phyloP scores from a whole-genome alignment of 306 rosid species.

The Pyrus bretschneideri region DNA sequence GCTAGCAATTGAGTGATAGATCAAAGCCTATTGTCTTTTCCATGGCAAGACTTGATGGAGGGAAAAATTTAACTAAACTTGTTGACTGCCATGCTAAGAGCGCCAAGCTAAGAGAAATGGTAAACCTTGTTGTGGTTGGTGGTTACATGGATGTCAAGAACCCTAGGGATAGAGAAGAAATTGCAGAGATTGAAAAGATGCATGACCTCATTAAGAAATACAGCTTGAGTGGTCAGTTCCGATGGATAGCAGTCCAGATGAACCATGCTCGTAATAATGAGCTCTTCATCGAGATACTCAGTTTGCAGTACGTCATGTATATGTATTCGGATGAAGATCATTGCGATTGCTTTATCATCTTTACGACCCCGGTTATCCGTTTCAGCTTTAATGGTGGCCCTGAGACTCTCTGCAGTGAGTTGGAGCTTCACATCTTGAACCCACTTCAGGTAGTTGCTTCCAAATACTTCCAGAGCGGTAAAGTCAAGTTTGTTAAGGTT shows the following conservation, averaged over 20 bases:
- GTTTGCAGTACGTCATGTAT: too few species aligned
- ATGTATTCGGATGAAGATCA: too few species aligned
- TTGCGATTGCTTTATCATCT: too few species aligned
- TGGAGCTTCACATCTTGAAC: too few species aligned
- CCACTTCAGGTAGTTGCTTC: too few species aligned
- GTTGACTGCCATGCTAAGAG: conserved; percentile 10
- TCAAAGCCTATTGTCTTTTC: conserved; percentile 14
- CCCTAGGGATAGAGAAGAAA: conserved; percentile 11
- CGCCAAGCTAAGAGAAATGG: conserved; percentile 4
- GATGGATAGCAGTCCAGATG: conserved; percentile 13
- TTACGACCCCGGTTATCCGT: too few species aligned
- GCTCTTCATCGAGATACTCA: background rate
- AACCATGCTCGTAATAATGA: conserved; percentile 8
- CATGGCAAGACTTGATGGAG: conserved; percentile 10
- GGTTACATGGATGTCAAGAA: conserved; percentile 11
- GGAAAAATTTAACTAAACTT: conserved; percentile 1
- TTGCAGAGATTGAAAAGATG: conserved; percentile 9
- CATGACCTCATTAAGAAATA: background rate
- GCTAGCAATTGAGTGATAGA: background rate
- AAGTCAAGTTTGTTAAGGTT: too few species aligned
- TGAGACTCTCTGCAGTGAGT: too few species aligned
- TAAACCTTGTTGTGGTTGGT: conserved; percentile 9
- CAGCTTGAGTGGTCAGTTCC: background rate
- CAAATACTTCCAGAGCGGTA: too few species aligned
- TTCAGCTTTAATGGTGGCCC: too few species aligned